A percentile compares a stretch with the other conserved stretches of the same genome.
These are phyloP conservation scores for Beauveria scarabaeidicola DNA, from an alignment of 2,329 filamentous ascomycete genomes.

Conservation along the genomic window DNA sequence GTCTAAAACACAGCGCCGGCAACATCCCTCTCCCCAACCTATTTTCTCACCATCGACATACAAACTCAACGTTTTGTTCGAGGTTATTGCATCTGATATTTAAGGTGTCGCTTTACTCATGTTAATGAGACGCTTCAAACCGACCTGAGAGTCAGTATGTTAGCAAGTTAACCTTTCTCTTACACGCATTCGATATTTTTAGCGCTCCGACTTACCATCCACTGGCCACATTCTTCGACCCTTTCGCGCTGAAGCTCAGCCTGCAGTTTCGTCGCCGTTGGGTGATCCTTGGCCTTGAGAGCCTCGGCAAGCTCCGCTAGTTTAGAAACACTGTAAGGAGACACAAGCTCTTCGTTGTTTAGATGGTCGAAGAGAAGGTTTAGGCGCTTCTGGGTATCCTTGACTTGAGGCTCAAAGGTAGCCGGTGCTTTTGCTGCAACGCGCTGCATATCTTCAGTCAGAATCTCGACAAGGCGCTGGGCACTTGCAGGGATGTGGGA, in stretches of 20 bases:
- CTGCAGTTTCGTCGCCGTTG: slow-evolving; percentile 58
- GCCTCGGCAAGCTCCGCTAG: slow-evolving; percentile 57
- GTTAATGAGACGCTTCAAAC: slow-evolving; percentile 66
- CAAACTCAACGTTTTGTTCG: slow-evolving; percentile 13
- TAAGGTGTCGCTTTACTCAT: slow-evolving; percentile 70
- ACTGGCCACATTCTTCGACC: slow-evolving; percentile 73
- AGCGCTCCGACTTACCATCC: slow-evolving; percentile 61
- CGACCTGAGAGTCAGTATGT: slow-evolving; percentile 44
- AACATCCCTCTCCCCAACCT: slow-evolving; percentile 15
- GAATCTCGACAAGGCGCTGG: slow-evolving; percentile 69
- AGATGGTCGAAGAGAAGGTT: slow-evolving; percentile 93
- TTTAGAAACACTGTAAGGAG: slow-evolving; percentile 65
- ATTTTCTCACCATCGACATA: slow-evolving; percentile 19
- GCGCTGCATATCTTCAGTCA: slow-evolving; percentile 78
- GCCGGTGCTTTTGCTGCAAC: slow-evolving; percentile 78
- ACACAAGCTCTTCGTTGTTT: slow-evolving; percentile 88
- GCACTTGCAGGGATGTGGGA: slow-evolving; percentile 77
- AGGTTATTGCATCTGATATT: slow-evolving; percentile 12
- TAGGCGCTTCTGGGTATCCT: slow-evolving; percentile 87
- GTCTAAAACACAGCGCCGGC: slow-evolving; percentile 9
- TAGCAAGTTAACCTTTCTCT: slow-evolving; percentile 24
- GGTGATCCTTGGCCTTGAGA: slow-evolving; percentile 61
- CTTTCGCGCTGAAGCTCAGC: slow-evolving; percentile 68
- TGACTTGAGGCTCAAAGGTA: slow-evolving; percentile 81
- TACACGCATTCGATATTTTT: too few relatives aligned